Base-by-base conservation (phyloP, 2,329 filamentous ascomycete species). In the Mycosphaerella arachidis region DNA sequence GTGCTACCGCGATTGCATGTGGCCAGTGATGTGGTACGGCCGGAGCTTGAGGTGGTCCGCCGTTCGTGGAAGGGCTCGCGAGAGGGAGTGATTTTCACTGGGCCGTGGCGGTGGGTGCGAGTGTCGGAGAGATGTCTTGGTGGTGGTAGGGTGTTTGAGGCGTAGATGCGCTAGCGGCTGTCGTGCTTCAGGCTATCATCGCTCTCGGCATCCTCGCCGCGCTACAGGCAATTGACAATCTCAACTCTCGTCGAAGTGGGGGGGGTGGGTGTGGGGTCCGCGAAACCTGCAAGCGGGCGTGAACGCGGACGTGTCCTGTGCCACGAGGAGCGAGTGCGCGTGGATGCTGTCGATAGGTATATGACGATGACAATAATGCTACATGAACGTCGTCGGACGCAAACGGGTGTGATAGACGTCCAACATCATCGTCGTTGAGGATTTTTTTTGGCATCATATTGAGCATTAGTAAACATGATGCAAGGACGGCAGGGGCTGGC, bases 1-100 rank as follows among this genome's bases (percentile, higher is more conserved):
- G 56, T 59, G 52, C 57, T 45, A 59, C 57, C 52, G 30, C 52
- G 12, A 48, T 37, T 29, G 35, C 53, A 48, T 30, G 27, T 31
- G 43, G 1, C 37, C 20, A 30, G 6, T 55, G 13, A 31, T 50
- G 29, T 50, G 46, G 46, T 30, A 4, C 29, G 20, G 31, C 46
- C 18, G 46, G 29, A 27, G 46, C 20, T 27, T 50, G 24, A 50
- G 12, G 24, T 24, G 24, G 3, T 24, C 24, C n/a, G 40, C 18
- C 37, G 37, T 40, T 40, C 16, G 37, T 40, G 37, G 16, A 6
- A 43, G 37, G 37, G 37, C 37, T 6, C 10, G 40, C 13, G 40
- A 7, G 40, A 43, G 40, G 10, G 35, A 37, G 13, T 43, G 40
- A n/a, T 35, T 12, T 35, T 35, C 31, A 35, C 31, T 9, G 31